Conservation (phyloP, 2,329 filamentous ascomycete species). For the Venturia carpophila region DNA sequence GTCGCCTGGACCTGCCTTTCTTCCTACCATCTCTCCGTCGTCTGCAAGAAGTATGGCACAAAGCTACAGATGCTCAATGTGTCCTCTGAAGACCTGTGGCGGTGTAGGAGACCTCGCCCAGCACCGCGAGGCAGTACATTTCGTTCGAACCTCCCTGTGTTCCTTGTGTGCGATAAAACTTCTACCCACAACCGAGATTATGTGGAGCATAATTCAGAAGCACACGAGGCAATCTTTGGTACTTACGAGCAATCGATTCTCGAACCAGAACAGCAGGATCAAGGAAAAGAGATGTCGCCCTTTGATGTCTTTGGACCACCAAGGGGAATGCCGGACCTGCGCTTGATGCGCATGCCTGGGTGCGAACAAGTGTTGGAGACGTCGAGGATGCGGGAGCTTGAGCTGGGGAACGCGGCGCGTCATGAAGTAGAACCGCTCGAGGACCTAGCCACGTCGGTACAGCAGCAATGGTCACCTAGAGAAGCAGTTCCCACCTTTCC, state of each 20-base stretch:
- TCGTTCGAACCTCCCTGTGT: background rate
- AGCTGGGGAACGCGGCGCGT: too few species aligned
- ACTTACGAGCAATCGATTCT: background rate
- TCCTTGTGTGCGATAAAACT: background rate
- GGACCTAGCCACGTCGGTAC: too few species aligned
- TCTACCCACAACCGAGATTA: background rate
- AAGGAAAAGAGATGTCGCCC: background rate
- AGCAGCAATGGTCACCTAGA: too few species aligned
- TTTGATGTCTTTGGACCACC: background rate
- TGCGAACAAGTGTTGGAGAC: too few species aligned
- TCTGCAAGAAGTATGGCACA: background rate
- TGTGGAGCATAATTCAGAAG: background rate
- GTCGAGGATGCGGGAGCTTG: too few species aligned
- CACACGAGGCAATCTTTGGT: background rate
- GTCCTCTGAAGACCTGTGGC: background rate
- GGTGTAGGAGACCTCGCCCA: background rate
- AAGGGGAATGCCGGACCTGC: background rate
- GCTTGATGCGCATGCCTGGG: too few species aligned
- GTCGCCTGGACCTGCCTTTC: background rate
- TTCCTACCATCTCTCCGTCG: background rate
- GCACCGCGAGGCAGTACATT: background rate
- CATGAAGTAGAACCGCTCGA: too few species aligned
- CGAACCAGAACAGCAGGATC: background rate
- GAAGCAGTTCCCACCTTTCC: too few species aligned
- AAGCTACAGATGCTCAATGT: too few species aligned